phyloP scores from a whole-genome alignment of 2,329 filamentous ascomycete species.

The Venturia aucupariae region DNA sequence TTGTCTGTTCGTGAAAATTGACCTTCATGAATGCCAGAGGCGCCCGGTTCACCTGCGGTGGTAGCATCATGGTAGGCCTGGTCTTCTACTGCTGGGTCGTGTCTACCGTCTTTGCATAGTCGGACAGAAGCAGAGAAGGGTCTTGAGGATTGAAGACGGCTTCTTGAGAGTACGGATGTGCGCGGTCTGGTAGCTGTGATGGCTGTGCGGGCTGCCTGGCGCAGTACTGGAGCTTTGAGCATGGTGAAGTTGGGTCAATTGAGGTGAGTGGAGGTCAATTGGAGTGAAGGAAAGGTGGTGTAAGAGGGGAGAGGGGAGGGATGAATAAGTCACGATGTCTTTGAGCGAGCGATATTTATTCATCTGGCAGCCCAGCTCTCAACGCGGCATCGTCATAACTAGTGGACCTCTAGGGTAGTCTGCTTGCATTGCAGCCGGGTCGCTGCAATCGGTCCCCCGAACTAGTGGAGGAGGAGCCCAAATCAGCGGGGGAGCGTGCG shows the following conservation, averaged over 20 bases:
- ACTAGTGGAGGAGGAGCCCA: too few species aligned
- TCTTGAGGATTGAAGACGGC: background rate
- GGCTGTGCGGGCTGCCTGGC: conserved; percentile 16
- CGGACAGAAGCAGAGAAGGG: conserved; percentile 18
- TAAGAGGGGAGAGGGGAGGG: background rate
- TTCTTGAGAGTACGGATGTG: background rate
- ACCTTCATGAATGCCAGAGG: conserved; percentile 47
- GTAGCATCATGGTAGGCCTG: conserved; percentile 22
- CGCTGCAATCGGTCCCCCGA: conserved; percentile 1
- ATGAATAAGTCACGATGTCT: background rate
- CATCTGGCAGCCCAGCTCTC: background rate
- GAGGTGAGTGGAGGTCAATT: background rate
- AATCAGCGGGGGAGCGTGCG: too few species aligned
- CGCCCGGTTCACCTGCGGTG: conserved; percentile 29
- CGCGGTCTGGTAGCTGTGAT: conserved; percentile 9
- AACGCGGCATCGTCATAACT: conserved; percentile 6
- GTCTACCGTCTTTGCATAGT: conserved; percentile 19
- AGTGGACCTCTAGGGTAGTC: background rate
- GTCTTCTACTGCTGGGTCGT: conserved; percentile 19
- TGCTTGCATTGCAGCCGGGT: background rate
- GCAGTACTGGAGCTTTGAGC: conserved; percentile 27
- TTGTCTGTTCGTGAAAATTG: conserved; percentile 73
- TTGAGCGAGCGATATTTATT: background rate
- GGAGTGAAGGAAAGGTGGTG: conserved; percentile 3
- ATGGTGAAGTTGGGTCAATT: conserved; percentile 19